Conservation (phyloP, 768 basidiomycete genomes). For the Pleurotus tuber-regium region DNA sequence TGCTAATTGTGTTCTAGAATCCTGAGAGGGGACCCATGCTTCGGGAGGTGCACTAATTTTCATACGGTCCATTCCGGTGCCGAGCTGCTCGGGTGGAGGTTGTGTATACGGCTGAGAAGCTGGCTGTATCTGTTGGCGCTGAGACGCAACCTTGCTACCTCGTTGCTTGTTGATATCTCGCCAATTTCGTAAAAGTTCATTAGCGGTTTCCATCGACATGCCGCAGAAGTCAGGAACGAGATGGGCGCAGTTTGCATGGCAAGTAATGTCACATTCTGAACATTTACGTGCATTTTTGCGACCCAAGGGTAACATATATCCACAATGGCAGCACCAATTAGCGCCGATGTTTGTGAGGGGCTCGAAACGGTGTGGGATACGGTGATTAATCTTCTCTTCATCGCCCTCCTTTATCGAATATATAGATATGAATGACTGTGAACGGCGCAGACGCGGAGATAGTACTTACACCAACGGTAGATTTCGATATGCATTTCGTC, state of each 20-base stretch:
- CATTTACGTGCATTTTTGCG: constrained; percentile 96
- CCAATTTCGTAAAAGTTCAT: constrained; percentile 86
- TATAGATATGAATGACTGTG: not conserved
- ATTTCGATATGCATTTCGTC: constrained; percentile 98
- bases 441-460: not conserved
- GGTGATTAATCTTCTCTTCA: constrained; percentile 98
- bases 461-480: constrained; percentile 80
- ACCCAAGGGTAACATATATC: constrained; percentile 95
- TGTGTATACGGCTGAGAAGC: constrained; percentile 29
- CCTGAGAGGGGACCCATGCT: constrained; percentile 22
- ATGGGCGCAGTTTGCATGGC: constrained; percentile 96
- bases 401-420: constrained; percentile 72
- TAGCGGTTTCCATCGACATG: constrained; percentile 99
- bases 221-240: constrained; percentile 99
- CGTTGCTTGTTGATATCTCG: constrained; percentile 84
- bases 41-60: constrained; percentile 41
- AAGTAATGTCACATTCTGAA: constrained; percentile 94
- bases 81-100: constrained; percentile 24
- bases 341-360: constrained; percentile 95
- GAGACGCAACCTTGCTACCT: constrained; percentile 43
- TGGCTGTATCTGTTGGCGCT: constrained; percentile 27
- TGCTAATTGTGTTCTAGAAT: constrained; percentile 38
- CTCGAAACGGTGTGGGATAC: constrained; percentile 98
- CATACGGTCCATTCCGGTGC: constrained; percentile 41
- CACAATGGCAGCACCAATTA: constrained; percentile 99